Conservation (phyloP, 2,329 filamentous ascomycete species). For the Tolypocladium pustulatum region DNA sequence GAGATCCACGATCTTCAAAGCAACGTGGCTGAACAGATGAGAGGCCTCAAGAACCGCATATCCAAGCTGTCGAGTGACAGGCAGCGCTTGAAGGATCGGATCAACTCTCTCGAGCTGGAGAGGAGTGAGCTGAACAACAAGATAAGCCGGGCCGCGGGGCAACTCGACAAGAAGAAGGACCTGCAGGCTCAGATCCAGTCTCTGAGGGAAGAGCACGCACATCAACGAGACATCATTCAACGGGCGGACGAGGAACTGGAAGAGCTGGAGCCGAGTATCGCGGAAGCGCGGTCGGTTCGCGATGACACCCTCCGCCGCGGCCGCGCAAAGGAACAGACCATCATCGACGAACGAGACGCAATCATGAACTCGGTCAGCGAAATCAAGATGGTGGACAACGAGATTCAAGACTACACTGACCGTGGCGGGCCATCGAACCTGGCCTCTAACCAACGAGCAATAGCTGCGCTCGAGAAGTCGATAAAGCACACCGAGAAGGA, state of each 20-base stretch:
- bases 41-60: constrained; percentile 51
- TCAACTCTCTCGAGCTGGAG: constrained; percentile 66
- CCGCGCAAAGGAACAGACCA: constrained; percentile 59
- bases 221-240: constrained; percentile 61
- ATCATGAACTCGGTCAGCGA: constrained; percentile 68
- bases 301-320: constrained; percentile 68
- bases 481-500: constrained; percentile 58
- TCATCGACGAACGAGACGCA: constrained; percentile 59
- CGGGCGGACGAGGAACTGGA: constrained; percentile 64
- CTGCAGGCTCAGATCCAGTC: constrained; percentile 63
- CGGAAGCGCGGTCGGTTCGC: constrained; percentile 63
- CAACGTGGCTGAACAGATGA: constrained; percentile 54
- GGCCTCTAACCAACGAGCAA: constrained; percentile 55
- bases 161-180: constrained; percentile 71
- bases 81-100: constrained; percentile 57
- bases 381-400: constrained; percentile 61
- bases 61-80: constrained; percentile 57
- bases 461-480: constrained; percentile 55
- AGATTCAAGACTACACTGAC: constrained; percentile 72
- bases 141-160: constrained; percentile 57
- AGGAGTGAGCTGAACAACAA: constrained; percentile 65
- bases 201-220: constrained; percentile 54
- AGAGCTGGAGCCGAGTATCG: constrained; percentile 62
- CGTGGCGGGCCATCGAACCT: constrained; percentile 65
- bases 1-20: constrained; percentile 74